Percentiles rank a stretch among this genome's conserved stretches.
Conservation (phyloP, 2,329 filamentous ascomycete species). For the Fusarium subtropicale region DNA sequence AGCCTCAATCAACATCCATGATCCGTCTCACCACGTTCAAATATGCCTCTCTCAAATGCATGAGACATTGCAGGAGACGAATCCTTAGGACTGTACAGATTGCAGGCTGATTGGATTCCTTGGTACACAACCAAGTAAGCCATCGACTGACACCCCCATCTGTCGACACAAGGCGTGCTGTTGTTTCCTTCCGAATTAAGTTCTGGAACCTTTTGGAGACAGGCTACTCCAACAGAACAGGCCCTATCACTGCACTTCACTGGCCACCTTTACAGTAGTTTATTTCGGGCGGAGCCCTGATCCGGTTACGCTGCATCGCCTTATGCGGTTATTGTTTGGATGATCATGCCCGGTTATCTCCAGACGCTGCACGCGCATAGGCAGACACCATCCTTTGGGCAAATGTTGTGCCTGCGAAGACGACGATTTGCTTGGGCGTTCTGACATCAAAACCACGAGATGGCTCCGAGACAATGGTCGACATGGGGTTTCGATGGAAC, state of each 20-base stretch:
- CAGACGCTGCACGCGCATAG: constrained; percentile 10
- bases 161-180: constrained; percentile 13
- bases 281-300: constrained; percentile 17
- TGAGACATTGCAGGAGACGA: not conserved
- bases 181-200: constrained; percentile 12
- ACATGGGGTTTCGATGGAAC: constrained; percentile 18
- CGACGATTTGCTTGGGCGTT: not conserved
- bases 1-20: not conserved
- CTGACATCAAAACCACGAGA: constrained; percentile 16
- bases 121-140: not conserved
- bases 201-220: constrained; percentile 32
- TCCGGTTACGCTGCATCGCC: constrained; percentile 15
- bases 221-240: constrained; percentile 4
- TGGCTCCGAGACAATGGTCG: constrained; percentile 11
- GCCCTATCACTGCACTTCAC: not conserved
- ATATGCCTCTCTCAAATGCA: constrained; percentile 24
- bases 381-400: not conserved
- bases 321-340: constrained; percentile 11
- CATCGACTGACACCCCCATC: not conserved
- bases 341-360: constrained; percentile 32
- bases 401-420: not conserved
- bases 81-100: not conserved
- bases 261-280: constrained; percentile 21
- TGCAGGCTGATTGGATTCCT: constrained; percentile 1
- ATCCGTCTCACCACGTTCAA: not conserved